Evolutionary conservation across 169 alveolate species (phyloP), one percentile per base, ranked within the genome.

Genomic region (Prorocentrum cordatum): DNA sequence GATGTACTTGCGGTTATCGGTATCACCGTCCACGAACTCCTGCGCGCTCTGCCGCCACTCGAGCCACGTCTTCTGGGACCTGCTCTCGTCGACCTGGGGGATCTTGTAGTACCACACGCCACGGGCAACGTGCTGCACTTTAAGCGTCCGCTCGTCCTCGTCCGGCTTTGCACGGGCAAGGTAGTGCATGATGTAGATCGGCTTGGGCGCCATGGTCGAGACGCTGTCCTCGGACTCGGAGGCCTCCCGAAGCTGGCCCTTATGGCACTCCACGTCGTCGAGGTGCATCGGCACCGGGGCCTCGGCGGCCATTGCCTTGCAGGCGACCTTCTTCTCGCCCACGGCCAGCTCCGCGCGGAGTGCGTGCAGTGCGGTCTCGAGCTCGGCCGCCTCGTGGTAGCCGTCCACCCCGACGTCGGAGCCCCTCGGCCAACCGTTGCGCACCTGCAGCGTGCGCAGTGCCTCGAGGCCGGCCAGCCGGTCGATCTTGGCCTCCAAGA

Each of bases 91-190:
- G 20, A 59, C 59, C 59, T 77, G 88, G 20, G 88, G 88, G 73
- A 77, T 75, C 67, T 77, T 77, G 88, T 77, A 77, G 75, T 77
- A 77, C 87, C 87, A 47, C 3, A 75, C 59, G 31, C 88, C 88
- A 1, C 75, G 88, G 4, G 88, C 88, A 14, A 77, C 88, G 33
- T 75, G 86, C 33, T 75, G 86, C 6, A 72, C 86, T 39, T 75
- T 75, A 72, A 75, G 50, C 61, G 86, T 75, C 16, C 86, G 86
- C 62, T 75, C 86, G n/a, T 75, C 86, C 45, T 75, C 86, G 73
- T 54, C 58, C 31, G 86, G 86, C 72, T 75, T 75, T 12, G 86
- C 86, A 7, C 86, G 71, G 18, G 72, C 72, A 38, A 75, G 42
- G 61, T 75, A 75, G 67, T 75, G 86, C 72, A 75, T 3, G 47